Evolutionary conservation across 495 filamentous ascomycete genomes (phyloP).

Genomic region (Physcia stellaris): DNA sequence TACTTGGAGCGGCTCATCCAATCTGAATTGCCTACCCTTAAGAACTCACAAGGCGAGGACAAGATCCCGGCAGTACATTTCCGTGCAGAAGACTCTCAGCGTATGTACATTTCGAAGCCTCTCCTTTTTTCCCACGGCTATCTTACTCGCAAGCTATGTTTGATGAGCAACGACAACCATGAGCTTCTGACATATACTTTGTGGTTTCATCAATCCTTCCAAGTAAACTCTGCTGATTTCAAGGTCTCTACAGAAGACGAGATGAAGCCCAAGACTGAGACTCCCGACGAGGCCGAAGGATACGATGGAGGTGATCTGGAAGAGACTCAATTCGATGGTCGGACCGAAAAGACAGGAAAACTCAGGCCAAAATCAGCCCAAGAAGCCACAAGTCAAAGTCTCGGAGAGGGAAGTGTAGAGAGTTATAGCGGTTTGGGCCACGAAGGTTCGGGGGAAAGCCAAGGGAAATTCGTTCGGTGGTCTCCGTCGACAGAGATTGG

Average conservation of each 20-base stretch:
- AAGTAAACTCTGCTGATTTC: too few species aligned
- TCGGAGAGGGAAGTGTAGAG: slow-evolving; percentile 41
- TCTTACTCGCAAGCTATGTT: too few species aligned
- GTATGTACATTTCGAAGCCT: too few species aligned
- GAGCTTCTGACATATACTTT: too few species aligned
- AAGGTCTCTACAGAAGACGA: too few species aligned
- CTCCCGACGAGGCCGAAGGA: slow-evolving; percentile 15
- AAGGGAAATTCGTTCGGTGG: slow-evolving; percentile 71
- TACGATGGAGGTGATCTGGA: slow-evolving; percentile 25
- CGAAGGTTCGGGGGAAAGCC: slow-evolving; percentile 14
- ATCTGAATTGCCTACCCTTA: slow-evolving; percentile 67
- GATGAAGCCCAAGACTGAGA: slow-evolving; percentile 23
- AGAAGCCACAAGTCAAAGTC: slow-evolving; percentile 15
- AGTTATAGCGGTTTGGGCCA: slow-evolving; percentile 33
- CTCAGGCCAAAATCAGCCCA: slow-evolving; percentile 18
- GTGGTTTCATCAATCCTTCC: too few species aligned
- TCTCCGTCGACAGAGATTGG: slow-evolving; percentile 79
- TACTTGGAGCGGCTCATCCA: slow-evolving; percentile 87
- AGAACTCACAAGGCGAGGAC: slow-evolving; percentile 37
- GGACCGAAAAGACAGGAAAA: slow-evolving; percentile 32
- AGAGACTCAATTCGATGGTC: slow-evolving; percentile 36
- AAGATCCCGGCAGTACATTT: slow-evolving; percentile 68
- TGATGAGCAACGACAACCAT: too few species aligned
- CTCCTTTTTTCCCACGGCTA: too few species aligned
- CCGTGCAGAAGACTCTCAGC: slow-evolving; percentile 58